A percentile compares a stretch with the other conserved stretches of the same genome.
Conservation (phyloP, 768 basidiomycete species). For the Lepiota brunneoincarnata region DNA sequence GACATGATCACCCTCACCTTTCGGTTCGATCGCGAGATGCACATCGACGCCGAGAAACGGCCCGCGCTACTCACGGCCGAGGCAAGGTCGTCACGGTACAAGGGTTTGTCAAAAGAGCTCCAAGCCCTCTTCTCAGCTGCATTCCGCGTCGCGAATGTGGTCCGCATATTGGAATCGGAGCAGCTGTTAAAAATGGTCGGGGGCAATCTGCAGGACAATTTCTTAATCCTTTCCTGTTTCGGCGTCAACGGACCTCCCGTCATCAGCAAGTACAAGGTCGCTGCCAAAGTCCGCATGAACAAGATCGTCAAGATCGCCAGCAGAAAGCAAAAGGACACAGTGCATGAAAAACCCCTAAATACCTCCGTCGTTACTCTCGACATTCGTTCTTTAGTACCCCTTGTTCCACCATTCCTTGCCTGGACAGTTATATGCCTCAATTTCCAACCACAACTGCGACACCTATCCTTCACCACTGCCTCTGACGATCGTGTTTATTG, state of each 20-base stretch:
- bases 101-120: conserved; percentile 9
- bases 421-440: conserved; percentile 10
- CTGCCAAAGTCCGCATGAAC: conserved; percentile 11
- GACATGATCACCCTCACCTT: conserved; percentile 12
- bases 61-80: conserved; percentile 10
- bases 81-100: conserved; percentile 9
- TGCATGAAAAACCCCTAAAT: background rate
- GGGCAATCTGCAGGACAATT: conserved; percentile 2
- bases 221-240: conserved; percentile 2
- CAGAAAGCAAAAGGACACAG: background rate
- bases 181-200: conserved; percentile 7
- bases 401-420: conserved; percentile 10
- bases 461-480: conserved; percentile 9
- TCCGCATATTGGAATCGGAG: conserved; percentile 12
- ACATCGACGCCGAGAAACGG: conserved; percentile 1
- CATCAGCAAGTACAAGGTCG: conserved; percentile 10
- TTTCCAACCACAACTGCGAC: conserved; percentile 1
- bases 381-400: conserved; percentile 2
- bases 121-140: conserved; percentile 8
- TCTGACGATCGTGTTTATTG: conserved; percentile 6
- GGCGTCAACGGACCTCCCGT: conserved; percentile 9
- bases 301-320: conserved; percentile 1
- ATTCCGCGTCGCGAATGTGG: conserved; percentile 10
- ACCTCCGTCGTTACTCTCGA: conserved; percentile 11
- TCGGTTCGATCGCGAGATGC: conserved; percentile 10